Conservation (phyloP, 345 rosid genomes). For the Ceriops decandra region DNA sequence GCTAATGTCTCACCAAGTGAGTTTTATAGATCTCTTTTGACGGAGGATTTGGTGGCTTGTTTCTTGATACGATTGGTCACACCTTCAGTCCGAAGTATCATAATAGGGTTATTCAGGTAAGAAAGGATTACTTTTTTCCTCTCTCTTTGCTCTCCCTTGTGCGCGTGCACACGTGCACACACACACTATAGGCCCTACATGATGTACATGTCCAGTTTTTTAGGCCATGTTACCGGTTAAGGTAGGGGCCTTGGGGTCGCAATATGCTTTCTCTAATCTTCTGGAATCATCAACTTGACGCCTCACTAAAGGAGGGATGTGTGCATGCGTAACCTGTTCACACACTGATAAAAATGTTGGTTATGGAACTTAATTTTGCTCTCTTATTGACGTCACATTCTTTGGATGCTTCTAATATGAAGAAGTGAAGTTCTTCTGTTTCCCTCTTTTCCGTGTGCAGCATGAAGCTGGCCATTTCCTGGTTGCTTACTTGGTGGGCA, state of each 20-base stretch:
- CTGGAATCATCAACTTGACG: no score
- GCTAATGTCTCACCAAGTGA: conserved; percentile 1
- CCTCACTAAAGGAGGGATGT: no score
- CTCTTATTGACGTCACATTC: no score
- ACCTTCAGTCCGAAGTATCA: conserved; percentile 70
- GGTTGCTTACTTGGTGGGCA: conserved; percentile 76
- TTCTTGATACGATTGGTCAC: conserved; percentile 86
- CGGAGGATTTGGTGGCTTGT: conserved; percentile 79
- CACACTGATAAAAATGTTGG: no score
- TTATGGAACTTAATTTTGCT: no score
- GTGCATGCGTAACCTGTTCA: no score
- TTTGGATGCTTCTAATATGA: background rate
- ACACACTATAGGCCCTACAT: background rate
- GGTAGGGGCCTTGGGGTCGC: no score
- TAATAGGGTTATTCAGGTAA: conserved; percentile 76
- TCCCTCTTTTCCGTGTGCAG: conserved; percentile 28
- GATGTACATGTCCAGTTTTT: background rate
- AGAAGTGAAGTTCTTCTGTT: background rate
- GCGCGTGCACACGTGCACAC: no score
- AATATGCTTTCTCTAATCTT: no score
- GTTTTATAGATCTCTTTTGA: conserved; percentile 61
- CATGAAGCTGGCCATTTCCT: conserved; percentile 99
- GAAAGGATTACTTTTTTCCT: background rate
- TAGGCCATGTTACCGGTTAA: no score
- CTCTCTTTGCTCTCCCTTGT: background rate